Conservation (phyloP, 345 rosid genomes). For the Camelina hispida region DNA sequence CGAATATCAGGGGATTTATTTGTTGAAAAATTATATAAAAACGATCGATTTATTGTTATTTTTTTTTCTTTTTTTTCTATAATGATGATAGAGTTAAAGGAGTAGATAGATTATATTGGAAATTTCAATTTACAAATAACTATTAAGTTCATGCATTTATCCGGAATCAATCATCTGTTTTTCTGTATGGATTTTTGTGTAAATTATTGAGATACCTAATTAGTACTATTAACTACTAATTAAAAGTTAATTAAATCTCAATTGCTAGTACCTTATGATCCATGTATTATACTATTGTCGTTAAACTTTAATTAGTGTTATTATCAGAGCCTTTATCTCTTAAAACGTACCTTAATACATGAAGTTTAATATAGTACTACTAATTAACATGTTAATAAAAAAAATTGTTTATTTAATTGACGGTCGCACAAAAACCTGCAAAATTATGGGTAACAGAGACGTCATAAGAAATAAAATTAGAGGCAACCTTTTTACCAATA, state of each 20-base stretch:
- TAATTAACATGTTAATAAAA: background rate
- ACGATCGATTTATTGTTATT: conserved; percentile 1
- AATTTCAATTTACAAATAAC: conserved; percentile 24
- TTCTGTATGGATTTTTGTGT: conserved; percentile 24
- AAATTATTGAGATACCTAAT: conserved; percentile 11
- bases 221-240: background rate
- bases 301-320: background rate
- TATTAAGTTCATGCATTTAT: conserved; percentile 32
- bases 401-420: background rate
- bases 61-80: background rate
- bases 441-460: background rate
- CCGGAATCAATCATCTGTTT: conserved; percentile 11
- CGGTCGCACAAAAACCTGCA: background rate
- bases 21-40: background rate
- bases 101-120: conserved; percentile 20
- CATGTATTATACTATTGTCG: background rate
- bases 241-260: conserved; percentile 8
- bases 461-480: background rate
- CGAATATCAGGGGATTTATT: background rate
- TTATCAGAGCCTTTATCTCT: too few relatives aligned
- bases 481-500: background rate
- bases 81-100: conserved; percentile 22
- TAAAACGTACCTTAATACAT: too few relatives aligned
- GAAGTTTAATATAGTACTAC: too few relatives aligned
- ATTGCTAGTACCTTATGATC: background rate